Conservation (phyloP, 2,329 filamentous ascomycete species). For the Phoma sp. region DNA sequence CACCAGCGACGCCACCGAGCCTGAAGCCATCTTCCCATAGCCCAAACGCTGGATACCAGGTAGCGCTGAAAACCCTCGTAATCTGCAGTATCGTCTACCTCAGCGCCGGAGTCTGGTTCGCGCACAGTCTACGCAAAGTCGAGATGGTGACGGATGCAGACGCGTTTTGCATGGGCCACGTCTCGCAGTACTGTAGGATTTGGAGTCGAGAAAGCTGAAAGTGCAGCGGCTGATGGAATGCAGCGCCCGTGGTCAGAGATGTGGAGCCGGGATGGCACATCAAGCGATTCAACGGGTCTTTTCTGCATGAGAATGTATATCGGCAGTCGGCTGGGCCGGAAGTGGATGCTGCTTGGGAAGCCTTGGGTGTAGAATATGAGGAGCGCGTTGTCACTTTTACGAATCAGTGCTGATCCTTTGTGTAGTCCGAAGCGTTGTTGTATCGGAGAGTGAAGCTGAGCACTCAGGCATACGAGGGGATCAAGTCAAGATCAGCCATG, state of each 20-base stretch:
- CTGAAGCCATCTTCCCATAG: not conserved
- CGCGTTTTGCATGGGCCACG: slow-evolving; percentile 35
- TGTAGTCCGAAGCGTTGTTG: slow-evolving; percentile 50
- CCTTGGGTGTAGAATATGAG: slow-evolving; percentile 60
- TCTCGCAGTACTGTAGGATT: slow-evolving; percentile 41
- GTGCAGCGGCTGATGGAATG: not conserved
- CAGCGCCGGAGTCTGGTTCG: slow-evolving; percentile 24
- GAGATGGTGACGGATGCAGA: slow-evolving; percentile 27
- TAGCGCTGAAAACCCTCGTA: slow-evolving; percentile 20
- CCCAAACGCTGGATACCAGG: not conserved
- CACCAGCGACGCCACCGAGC: slow-evolving; percentile 4
- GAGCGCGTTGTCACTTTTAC: not conserved
- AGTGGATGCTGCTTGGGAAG: slow-evolving; percentile 65
- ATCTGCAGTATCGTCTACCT: slow-evolving; percentile 29
- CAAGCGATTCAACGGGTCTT: slow-evolving; percentile 62
- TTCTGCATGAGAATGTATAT: slow-evolving; percentile 62
- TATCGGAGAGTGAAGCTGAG: slow-evolving; percentile 58
- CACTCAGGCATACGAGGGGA: slow-evolving; percentile 59
- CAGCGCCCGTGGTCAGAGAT: slow-evolving; percentile 48
- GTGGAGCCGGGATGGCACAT: slow-evolving; percentile 52
- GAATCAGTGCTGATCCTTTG: not conserved
- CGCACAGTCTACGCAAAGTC: slow-evolving; percentile 18
- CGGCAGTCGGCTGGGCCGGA: slow-evolving; percentile 58
- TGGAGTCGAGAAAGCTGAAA: not conserved
- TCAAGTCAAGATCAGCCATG: slow-evolving; percentile 62